These are phyloP conservation scores for Sapria himalayana DNA, from an alignment of 345 rosid genomes.

Conservation along the genomic window DNA sequence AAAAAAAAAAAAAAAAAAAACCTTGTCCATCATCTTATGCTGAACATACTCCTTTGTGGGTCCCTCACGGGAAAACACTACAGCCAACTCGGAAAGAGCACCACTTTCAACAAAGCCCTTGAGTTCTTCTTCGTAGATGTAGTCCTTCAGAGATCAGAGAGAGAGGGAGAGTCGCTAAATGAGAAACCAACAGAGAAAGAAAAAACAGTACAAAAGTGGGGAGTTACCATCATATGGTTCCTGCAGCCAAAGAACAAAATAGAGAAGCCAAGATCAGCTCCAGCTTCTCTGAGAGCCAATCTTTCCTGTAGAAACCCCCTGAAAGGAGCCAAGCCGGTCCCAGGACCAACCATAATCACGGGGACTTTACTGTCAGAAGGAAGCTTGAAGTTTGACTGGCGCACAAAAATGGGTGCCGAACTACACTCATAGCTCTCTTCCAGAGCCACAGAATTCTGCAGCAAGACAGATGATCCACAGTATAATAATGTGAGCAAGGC, in stretches of 20 bases:
- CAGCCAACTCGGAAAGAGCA: slow-evolving; percentile 51
- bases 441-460: slow-evolving; percentile 44
- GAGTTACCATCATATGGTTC: slow-evolving; percentile 51
- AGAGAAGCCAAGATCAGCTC: slow-evolving; percentile 63
- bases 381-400: slow-evolving; percentile 89
- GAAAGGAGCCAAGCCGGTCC: slow-evolving; percentile 96
- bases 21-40: slow-evolving; percentile 74
- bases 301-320: slow-evolving; percentile 98
- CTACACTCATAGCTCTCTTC: slow-evolving; percentile 52
- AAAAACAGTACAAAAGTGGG: slow-evolving; percentile 1
- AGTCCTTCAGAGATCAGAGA: slow-evolving; percentile 31
- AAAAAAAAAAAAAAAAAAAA: no score
- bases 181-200: not conserved
- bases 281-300: slow-evolving; percentile 46
- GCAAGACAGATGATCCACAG: no score
- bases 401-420: slow-evolving; percentile 68
- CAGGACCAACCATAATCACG: slow-evolving; percentile 89
- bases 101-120: slow-evolving; percentile 42
- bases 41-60: slow-evolving; percentile 88
- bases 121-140: slow-evolving; percentile 78
- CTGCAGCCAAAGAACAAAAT: slow-evolving; percentile 88
- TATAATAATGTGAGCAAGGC: no score
- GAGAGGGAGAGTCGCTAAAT: slow-evolving; percentile 3
- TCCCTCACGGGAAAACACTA: slow-evolving; percentile 97
- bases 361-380: slow-evolving; percentile 61